Evolutionary conservation across 2,329 filamentous ascomycete genomes (phyloP), one percentile per base, ranked within the genome.

Genomic region (Monosporascus sp.): DNA sequence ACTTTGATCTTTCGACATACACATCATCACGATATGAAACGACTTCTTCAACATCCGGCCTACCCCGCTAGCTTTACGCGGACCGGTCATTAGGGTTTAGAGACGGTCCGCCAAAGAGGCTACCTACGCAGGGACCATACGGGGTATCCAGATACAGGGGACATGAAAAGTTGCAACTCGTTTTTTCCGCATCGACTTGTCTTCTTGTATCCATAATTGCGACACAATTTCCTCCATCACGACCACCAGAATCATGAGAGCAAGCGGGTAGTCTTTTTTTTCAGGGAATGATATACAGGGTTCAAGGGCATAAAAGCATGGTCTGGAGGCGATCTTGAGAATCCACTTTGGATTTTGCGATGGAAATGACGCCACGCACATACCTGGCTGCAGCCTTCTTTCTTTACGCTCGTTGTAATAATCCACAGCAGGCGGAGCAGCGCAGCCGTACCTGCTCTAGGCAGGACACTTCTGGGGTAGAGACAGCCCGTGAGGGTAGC

Each of bases 351-450:
- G 60, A 59, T 65, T 65, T 59, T 57, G 55, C 54, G 54, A 60
- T 57, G 59, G 58, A 60, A 51, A 60, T 57, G 56, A 57, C 51
- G 56, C 53, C 53, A 61, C 60, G 59, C 49, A 60, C 60, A 63
- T 59, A 52, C 53, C 59, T 61, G 60, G 59, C 60, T 58, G 65
- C 61, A 62, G 69, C 66, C 67, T 72, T 65, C 61, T 62, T 77
- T 75, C 71, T 74, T 65, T 78, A 79, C 76, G 67, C 70, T 77
- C 75, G 73, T 80, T 78, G 73, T 77, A 77, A 77, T 77, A 53
- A 35, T 65, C 65, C 65, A 62, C 59, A 65, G 67, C 64, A 62
- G 67, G 63, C 66, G 65, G 66, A 60, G 68, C 73, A 68, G 71
- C 62, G 65, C 67, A 65, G 65, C 63, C 64, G 62, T 60, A 54